Base-by-base conservation (phyloP, 257 asterid species). In the Thymus mandschuricus region DNA sequence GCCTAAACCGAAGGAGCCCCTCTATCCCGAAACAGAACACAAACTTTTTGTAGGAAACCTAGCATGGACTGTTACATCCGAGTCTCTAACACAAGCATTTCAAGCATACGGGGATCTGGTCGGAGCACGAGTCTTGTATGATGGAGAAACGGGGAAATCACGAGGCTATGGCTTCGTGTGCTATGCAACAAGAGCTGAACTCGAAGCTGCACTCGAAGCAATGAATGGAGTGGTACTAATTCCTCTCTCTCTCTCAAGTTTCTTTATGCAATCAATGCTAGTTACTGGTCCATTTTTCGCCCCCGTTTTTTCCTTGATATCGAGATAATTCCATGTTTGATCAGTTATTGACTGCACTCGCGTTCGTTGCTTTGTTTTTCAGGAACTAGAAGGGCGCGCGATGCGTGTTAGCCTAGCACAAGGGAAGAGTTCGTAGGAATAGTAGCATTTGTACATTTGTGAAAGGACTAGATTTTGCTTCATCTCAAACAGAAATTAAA, bases 131-230 rank as follows among this genome's bases (percentile, higher is more conserved):
- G 97, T 92, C 68, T 68, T 92, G 11, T 91, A 87, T 4, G 91
- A 91, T 64, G 96, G 97, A 0, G 97, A 89, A 72, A 89, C 96
- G 0, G 96, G 97, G 51, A 81, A 80, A 56, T 94, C 97, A 7
- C 95, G 97, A 46, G 99, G 97, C 57, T 94, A 94, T 43, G 99
- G 99, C 1, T 94, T 94, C 54, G 97, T 94, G 3, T 73, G 83
- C 81, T 91, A 83, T 41, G 85, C 80, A 30, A 91, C 89, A 0
- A 76, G 60, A 75, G 86, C 64, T 33, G 96, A 91, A 67, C 85
- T 89, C 87, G 96, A 94, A 33, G 64, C 90, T 58, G 99, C 99
- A 61, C 84, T 91, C 38, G 69, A 79, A 73, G 80, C 87, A 41
- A 96, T 94, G 52, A 72, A 94, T 69, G 97, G 91, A 86, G 89